Evolutionary conservation across 2,329 filamentous ascomycete genomes (phyloP), one percentile per base, ranked within the genome.

Genomic region (Penicillium sp.): DNA sequence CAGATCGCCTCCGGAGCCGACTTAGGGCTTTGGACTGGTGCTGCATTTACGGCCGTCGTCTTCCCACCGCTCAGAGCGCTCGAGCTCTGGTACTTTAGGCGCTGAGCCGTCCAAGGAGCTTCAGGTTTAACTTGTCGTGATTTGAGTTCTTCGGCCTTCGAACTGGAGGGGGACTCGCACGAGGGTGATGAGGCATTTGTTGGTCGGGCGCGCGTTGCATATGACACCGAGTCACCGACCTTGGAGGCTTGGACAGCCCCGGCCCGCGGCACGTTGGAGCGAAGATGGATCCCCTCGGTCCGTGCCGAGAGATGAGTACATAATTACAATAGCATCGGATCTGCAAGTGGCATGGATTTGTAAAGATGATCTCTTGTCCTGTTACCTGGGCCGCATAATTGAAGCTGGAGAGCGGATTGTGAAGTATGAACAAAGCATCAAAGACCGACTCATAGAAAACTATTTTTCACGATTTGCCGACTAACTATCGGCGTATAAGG

Each of bases 51-150:
- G 0, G 68, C 66, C 33, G 24, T 75, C 22, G 65, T 64, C 0
- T 78, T 75, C 63, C 74, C 75, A 3, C 69, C 69, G 2, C 58
- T 78, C 41, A 65, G 76, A 55, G 66, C 67, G 50, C 55, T 78
- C 39, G 76, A 78, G 53, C 50, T 72, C 16, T 63, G 58, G 36
- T 60, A 66, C 11, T 56, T 73, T 41, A 66, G 70, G 13, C 72
- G 73, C 31, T 75, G 62, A 63, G 14, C 46, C 14, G 7, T 16
- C 4, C 13, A 3, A 19, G 24, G 16, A 31, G 31, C 31, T 31
- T 31, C 6, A 31, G 31, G 7, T 31, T 31, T 9, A 3, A 9
- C 24, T 27, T 31, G 9, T 49, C 24, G 5, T n/a, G 22, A 10
- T 6, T 40, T 37, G 10, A 41, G 18, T 27, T 16, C 11, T 35